Base-by-base conservation (phyloP, 352 stramenopile species). In the Phytopythium vexans region DNA sequence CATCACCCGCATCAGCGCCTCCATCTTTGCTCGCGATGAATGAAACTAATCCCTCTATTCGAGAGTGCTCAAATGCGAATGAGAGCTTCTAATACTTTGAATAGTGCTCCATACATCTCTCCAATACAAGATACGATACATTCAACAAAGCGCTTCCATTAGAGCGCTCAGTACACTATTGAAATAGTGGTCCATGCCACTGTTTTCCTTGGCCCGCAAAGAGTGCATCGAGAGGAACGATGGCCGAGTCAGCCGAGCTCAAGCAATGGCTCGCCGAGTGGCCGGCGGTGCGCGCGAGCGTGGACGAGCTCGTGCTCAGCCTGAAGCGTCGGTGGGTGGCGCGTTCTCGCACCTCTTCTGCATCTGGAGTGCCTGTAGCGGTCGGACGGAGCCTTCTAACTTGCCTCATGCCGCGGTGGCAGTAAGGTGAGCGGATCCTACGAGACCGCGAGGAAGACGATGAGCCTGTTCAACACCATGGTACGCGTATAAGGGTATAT, bases 381-480 rank as follows among this genome's bases (percentile, higher is more conserved):
- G 21, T 27, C 21, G 21, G 21, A 27, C 21, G 2, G 21, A 27
- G 21, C 21, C 21, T 27, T 27, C 21, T 27, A 27, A 27, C 21
- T 54, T 31, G 15, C 5, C 33, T 2, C 21, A 9, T 55, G 21
- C 21, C 21, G 21, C 21, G 21, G 21, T 27, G 21, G 10, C 51
- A 84, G 82, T 55, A 74, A 92, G 60, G 62, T 92, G 40, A 72
- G 65, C 27, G 85, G 85, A 16, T 91, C 85, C 44, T 92, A 91
- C 46, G 81, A 91, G 54, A 92, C 82, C 41, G 83, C 80, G 38
- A 88, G 89, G 59, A 80, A 77, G 70, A 88, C 82, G 4, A 92
- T 79, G 37, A 74, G 71, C 50, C 69, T 94, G 21, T 59, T 94
- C 41, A 79, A 67, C 56, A 72, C 81, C 68, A 72, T 92, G 78